phyloP scores from a whole-genome alignment of 2,329 filamentous ascomycete genomes.

The Cladosporium colombiae region DNA sequence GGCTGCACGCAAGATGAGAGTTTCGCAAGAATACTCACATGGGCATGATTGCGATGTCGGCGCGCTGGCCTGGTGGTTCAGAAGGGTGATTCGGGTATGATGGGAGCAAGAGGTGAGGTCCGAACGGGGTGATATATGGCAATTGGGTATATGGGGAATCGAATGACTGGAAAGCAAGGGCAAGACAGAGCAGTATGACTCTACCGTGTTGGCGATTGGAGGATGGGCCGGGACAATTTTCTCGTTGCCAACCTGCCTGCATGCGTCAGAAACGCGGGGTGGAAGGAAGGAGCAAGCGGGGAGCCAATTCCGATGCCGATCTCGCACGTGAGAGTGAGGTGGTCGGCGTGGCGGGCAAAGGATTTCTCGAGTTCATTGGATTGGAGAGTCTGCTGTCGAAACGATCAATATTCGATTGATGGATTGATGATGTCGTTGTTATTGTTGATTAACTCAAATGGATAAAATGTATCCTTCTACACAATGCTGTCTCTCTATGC shows the following conservation, averaged over 20 bases:
- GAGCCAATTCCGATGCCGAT: conserved; percentile 2
- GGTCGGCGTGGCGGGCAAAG: not conserved
- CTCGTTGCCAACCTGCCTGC: not conserved
- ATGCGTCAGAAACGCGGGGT: conserved; percentile 17
- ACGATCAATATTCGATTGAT: not conserved
- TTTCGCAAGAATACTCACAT: conserved; percentile 20
- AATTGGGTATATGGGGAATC: conserved; percentile 1
- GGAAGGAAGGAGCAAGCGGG: conserved; percentile 8
- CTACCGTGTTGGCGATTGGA: conserved; percentile 5
- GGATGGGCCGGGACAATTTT: conserved; percentile 12
- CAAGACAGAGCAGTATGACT: conserved; percentile 23
- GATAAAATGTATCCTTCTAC: not conserved
- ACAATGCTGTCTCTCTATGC: not conserved
- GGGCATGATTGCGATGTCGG: conserved; percentile 22
- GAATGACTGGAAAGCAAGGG: conserved; percentile 15
- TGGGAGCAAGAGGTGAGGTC: not conserved
- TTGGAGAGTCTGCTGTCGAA: not conserved
- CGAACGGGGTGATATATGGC: not conserved
- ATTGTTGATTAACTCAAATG: not conserved
- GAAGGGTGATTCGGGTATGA: not conserved
- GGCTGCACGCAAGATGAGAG: not conserved
- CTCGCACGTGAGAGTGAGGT: conserved; percentile 7
- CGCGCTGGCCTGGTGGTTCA: not conserved
- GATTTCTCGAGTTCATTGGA: not conserved
- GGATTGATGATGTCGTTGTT: not conserved